Evolutionary conservation across 345 rosid genomes (phyloP), one percentile per base, ranked within the genome.

Genomic region (Mangifera indica): DNA sequence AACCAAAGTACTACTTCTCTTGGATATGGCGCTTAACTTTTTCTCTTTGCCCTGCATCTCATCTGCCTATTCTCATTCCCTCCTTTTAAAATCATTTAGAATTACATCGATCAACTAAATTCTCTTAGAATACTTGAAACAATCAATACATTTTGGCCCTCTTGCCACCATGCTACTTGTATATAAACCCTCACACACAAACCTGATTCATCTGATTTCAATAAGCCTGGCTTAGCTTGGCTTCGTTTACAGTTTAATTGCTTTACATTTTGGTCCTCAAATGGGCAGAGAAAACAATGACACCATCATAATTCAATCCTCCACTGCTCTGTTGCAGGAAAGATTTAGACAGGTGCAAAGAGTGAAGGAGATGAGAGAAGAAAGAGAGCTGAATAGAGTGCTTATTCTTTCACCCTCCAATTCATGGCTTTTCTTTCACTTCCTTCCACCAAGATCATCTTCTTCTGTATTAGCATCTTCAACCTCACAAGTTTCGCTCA

Each of bases 251-350:
- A 29, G 32, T 29, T 29, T 29, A 1, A 29, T 29, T 29, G 1
- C 32, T 29, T 29, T 29, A 29, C 32, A 29, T 29, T 29, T 1
- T 29, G 32, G 1, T 29, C 32, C 54, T 66, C 75, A 64, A 68
- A 82, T 89, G 84, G 85, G 81, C 32, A 72, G 81, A 51, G 87
- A 87, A 65, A 75, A 75, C 56, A 71, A 72, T 10, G 85, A 87
- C 24, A 77, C 84, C 42, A 62, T 83, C 58, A 84, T 80, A 69
- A 70, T 75, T 34, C 89, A 82, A 22, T 89, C 92, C 53, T 86
- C 97, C 52, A 89, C 88, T 62, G 89, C 87, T 51, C 72, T 91
- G 60, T 64, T 91, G 81, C 97, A 85, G 71, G 97, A 91, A 82
- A 87, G 95, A 66, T 91, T 91, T 74, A 81, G 81, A 74, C 82